Evolutionary conservation across 768 basidiomycete genomes (phyloP).

Genomic region (Candolleomyces aberdarensis): DNA sequence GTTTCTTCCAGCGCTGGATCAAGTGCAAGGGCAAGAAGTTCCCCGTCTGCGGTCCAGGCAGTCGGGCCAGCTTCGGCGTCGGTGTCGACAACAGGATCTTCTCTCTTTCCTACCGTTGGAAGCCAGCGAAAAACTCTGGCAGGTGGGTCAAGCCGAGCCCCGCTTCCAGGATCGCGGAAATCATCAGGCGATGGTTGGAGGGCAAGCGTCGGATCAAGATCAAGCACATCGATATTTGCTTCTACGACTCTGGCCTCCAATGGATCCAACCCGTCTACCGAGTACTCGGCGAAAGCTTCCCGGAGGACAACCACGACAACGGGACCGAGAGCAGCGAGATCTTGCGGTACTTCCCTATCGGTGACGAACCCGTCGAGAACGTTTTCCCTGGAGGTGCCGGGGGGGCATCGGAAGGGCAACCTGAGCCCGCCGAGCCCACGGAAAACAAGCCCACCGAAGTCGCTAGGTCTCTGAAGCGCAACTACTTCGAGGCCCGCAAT

Average conservation of each 20-base stretch:
- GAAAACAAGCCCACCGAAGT: not conserved
- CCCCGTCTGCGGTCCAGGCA: constrained; percentile 10
- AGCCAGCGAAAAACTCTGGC: not conserved
- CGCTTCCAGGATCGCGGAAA: not conserved
- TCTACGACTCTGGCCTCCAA: constrained; percentile 1
- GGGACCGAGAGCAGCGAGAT: not conserved
- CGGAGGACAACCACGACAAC: not conserved
- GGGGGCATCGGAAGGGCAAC: not conserved
- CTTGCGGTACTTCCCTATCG: not conserved
- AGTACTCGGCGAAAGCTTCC: not conserved
- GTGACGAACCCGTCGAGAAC: not conserved
- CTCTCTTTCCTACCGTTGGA: constrained; percentile 4
- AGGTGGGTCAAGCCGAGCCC: not conserved
- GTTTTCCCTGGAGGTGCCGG: not conserved
- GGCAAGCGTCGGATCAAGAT: not conserved
- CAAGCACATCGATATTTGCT: constrained; percentile 6
- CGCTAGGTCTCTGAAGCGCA: not conserved
- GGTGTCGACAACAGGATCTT: not conserved
- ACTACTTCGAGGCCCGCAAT: constrained; percentile 1
- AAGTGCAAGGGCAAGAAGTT: not conserved
- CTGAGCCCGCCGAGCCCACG: not conserved
- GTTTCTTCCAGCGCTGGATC: not conserved
- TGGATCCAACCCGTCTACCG: constrained; percentile 11
- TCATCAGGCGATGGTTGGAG: not conserved
- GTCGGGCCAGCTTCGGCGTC: constrained; percentile 6